phyloP scores from a whole-genome alignment of 2,329 filamentous ascomycete genomes.

The Fusarium tjaetaba region DNA sequence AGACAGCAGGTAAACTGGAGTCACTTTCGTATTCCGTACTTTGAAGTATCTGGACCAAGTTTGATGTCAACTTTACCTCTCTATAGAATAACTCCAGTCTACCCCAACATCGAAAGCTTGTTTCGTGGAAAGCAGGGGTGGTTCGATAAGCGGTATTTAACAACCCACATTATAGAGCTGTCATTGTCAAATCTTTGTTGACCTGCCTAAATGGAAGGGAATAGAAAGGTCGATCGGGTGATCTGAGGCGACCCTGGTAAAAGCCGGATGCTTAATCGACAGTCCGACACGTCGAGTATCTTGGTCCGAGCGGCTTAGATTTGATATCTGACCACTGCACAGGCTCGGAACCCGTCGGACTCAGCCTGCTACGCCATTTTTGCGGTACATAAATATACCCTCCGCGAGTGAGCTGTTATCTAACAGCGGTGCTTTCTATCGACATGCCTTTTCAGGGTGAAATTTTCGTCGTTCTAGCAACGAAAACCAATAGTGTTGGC shows the following conservation, averaged over 20 bases:
- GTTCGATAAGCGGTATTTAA: constrained; percentile 40
- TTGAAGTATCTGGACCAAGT: rapidly evolving
- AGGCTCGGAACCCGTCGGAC: constrained; percentile 57
- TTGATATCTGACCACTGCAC: constrained; percentile 66
- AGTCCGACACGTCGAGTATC: constrained; percentile 53
- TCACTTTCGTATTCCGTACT: rapidly evolving
- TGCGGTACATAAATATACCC: constrained; percentile 56
- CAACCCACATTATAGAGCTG: not conserved
- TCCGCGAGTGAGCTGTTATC: not conserved
- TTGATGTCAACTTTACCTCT: not conserved
- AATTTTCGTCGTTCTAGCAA: rapidly evolving
- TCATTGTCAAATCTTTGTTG: not conserved
- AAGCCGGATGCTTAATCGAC: constrained; percentile 67
- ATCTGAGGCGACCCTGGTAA: constrained; percentile 66
- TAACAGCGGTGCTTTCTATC: not conserved
- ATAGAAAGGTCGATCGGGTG: constrained; percentile 66
- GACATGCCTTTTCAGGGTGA: not conserved
- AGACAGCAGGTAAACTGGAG: rapidly evolving
- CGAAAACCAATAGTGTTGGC: not conserved
- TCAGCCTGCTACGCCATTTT: constrained; percentile 53
- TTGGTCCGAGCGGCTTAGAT: constrained; percentile 65
- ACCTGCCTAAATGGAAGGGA: constrained; percentile 52
- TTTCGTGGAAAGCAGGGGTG: constrained; percentile 49
- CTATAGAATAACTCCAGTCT: constrained; percentile 41
- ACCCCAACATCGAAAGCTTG: constrained; percentile 56